Percentiles rank a stretch among this genome's conserved stretches.
Evolutionary conservation across 208 protist species (phyloP).

Genomic region (Trichomonas vaginalis): DNA sequence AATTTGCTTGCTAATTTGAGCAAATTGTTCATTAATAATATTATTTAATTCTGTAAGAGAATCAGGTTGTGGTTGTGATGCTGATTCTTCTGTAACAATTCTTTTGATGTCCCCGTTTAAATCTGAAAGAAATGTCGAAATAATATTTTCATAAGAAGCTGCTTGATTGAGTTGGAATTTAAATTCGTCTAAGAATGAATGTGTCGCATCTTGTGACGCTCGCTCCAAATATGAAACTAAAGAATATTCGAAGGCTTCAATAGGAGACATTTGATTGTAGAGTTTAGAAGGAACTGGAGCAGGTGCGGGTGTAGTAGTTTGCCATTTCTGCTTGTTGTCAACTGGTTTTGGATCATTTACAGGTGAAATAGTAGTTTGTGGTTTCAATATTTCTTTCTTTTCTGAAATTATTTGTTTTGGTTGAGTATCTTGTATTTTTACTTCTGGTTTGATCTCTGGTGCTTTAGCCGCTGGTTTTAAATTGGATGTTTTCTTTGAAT

Average conservation of each 20-base stretch:
- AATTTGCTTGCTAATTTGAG: background rate
- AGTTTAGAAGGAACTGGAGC: too few species aligned
- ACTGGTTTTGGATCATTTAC: background rate
- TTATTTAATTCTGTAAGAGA: background rate
- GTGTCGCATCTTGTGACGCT: background rate
- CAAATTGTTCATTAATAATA: background rate
- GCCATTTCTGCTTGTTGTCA: background rate
- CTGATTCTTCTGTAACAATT: background rate
- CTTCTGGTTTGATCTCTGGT: background rate
- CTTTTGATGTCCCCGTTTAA: background rate
- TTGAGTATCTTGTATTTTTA: background rate
- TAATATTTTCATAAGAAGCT: background rate
- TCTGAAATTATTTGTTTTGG: background rate
- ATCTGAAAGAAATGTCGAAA: background rate
- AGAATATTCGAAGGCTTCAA: background rate
- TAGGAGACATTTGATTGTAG: too few species aligned
- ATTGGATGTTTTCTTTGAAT: background rate
- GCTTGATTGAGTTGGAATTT: background rate
- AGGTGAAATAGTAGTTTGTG: background rate
- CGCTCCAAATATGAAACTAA: background rate
- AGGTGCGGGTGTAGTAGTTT: background rate
- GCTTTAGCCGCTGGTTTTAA: background rate
- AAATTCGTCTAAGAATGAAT: background rate
- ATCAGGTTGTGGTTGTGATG: background rate
- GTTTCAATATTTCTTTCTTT: background rate